phyloP scores from a whole-genome alignment of 2,329 filamentous ascomycete species.

The Neonectria hederae region DNA sequence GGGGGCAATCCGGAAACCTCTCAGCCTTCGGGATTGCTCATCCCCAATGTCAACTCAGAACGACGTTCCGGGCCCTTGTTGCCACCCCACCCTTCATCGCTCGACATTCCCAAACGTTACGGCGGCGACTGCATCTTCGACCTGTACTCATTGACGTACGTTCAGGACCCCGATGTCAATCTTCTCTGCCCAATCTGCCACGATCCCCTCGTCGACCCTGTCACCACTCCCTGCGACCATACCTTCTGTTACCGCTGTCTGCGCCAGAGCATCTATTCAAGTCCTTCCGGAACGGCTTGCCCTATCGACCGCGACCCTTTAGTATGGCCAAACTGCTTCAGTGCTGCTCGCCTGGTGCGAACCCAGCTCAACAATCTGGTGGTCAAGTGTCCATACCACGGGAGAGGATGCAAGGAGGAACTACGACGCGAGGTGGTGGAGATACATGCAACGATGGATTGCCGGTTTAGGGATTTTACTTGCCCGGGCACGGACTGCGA shows the following conservation, averaged over 20 bases:
- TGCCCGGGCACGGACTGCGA: slow-evolving; percentile 65
- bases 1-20: slow-evolving; percentile 25
- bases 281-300: slow-evolving; percentile 56
- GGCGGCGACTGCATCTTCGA: slow-evolving; percentile 54
- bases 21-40: slow-evolving; percentile 28
- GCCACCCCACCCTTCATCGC: slow-evolving; percentile 50
- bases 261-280: slow-evolving; percentile 52
- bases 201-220: slow-evolving; percentile 67
- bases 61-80: slow-evolving; percentile 48
- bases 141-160: slow-evolving; percentile 57
- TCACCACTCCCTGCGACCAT: slow-evolving; percentile 71
- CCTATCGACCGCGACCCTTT: slow-evolving; percentile 66
- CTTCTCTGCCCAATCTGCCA: slow-evolving; percentile 67
- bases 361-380: slow-evolving; percentile 69
- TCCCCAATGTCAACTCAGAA: slow-evolving; percentile 38
- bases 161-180: slow-evolving; percentile 56
- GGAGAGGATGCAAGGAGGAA: slow-evolving; percentile 60
- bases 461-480: slow-evolving; percentile 63
- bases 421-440: slow-evolving; percentile 64
- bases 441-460: slow-evolving; percentile 66
- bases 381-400: slow-evolving; percentile 66
- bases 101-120: slow-evolving; percentile 51
- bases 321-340: slow-evolving; percentile 52
- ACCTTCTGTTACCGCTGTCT: slow-evolving; percentile 71
- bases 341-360: slow-evolving; percentile 58